Percentiles rank a stretch among this genome's conserved stretches.
phyloP scores from a whole-genome alignment of 75 land plant species.

The Selaginella moellendorffii region DNA sequence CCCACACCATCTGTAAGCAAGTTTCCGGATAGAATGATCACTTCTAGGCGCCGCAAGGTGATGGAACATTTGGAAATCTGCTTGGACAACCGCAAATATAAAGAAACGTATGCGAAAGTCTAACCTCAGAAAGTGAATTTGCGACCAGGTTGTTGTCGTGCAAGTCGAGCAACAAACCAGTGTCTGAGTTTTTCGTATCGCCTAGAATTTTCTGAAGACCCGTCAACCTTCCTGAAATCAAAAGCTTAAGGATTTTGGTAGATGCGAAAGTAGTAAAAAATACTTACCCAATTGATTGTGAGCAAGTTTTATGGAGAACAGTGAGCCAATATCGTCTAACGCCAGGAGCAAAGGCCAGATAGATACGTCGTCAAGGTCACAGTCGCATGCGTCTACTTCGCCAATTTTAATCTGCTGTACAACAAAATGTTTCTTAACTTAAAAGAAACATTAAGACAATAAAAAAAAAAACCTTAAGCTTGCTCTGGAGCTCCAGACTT shows the following conservation, averaged over 20 bases:
- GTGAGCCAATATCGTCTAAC: slow-evolving; percentile 32
- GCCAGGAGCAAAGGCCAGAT: slow-evolving; percentile 59
- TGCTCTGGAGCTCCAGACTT: slow-evolving; percentile 38
- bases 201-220: slow-evolving; percentile 43
- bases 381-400: slow-evolving; percentile 58
- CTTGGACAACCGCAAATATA: not conserved
- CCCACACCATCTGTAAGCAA: slow-evolving; percentile 79
- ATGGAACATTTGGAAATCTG: slow-evolving; percentile 74
- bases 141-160: slow-evolving; percentile 78
- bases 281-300: slow-evolving; percentile 35
- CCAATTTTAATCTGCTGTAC: slow-evolving; percentile 51
- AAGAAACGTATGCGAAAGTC: not conserved
- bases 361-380: slow-evolving; percentile 62
- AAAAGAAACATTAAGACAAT: not conserved
- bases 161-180: slow-evolving; percentile 62
- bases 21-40: slow-evolving; percentile 76
- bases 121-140: slow-evolving; percentile 61
- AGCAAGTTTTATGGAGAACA: slow-evolving; percentile 57
- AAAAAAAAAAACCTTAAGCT: slow-evolving; percentile 20
- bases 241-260: too few relatives aligned
- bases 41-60: slow-evolving; percentile 62
- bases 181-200: slow-evolving; percentile 40
- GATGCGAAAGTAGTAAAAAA: too few relatives aligned
- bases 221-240: not conserved
- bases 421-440: not conserved